Percentiles rank a stretch among this genome's conserved stretches.
These are phyloP conservation scores for Apiospora rasikravindrae DNA, from an alignment of 2,329 filamentous ascomycete genomes.

Conservation along the genomic window DNA sequence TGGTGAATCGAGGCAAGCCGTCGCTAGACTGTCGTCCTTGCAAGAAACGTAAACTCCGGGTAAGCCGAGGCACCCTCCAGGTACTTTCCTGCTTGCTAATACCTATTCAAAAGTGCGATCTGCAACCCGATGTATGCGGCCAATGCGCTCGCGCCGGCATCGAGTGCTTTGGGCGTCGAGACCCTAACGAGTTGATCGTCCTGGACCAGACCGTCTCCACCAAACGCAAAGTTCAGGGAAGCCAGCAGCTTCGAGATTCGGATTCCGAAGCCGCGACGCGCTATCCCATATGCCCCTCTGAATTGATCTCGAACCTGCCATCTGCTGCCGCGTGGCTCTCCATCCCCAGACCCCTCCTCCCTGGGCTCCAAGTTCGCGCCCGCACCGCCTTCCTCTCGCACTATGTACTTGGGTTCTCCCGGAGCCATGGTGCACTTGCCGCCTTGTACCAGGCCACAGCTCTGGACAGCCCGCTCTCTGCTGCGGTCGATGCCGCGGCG, in stretches of 20 bases:
- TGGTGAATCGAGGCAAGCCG: conserved; percentile 32
- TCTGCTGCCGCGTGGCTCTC: not conserved
- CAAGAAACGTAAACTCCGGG: conserved; percentile 32
- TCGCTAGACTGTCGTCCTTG: conserved; percentile 34
- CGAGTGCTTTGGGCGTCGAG: conserved; percentile 34
- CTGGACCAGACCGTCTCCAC: conserved; percentile 31
- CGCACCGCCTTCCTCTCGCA: conserved; percentile 32
- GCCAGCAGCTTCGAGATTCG: not conserved
- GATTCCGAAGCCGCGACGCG: not conserved
- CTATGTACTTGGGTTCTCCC: conserved; percentile 31
- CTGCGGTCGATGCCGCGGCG: conserved; percentile 34
- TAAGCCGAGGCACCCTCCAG: conserved; percentile 18
- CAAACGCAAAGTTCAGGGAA: conserved; percentile 24
- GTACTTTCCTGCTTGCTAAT: not conserved
- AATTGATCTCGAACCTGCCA: not conserved
- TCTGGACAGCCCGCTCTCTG: conserved; percentile 25
- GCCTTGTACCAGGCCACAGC: conserved; percentile 25
- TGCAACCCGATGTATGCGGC: conserved; percentile 29
- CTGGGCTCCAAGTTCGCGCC: conserved; percentile 28
- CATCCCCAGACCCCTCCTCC: not conserved
- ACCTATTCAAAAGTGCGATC: conserved; percentile 28
- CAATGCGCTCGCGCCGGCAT: conserved; percentile 33
- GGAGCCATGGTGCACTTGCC: conserved; percentile 29
- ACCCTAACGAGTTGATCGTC: conserved; percentile 31
- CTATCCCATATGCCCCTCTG: not conserved